These are phyloP conservation scores for Neolentinus lepideus DNA, from an alignment of 1,284 basidiomycete genomes.

Conservation along the genomic window DNA sequence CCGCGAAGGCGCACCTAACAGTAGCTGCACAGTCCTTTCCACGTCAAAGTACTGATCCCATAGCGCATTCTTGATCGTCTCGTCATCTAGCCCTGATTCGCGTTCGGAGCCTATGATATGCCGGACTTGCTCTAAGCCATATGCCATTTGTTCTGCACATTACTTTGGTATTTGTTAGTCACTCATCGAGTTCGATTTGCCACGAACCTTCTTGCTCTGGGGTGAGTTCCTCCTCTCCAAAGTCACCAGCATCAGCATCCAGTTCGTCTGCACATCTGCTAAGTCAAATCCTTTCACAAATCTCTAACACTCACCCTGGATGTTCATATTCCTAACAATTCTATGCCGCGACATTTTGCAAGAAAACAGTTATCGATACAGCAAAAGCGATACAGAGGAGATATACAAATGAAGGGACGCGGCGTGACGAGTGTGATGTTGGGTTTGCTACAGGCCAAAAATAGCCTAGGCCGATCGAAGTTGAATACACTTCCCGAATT, in stretches of 20 bases:
- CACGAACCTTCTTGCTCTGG: constrained; percentile 57
- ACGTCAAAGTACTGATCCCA: constrained; percentile 92
- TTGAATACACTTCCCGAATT: not conserved
- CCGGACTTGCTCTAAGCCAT: constrained; percentile 63
- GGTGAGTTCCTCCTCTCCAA: constrained; percentile 65
- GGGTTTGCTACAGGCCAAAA: not conserved
- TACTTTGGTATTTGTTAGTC: not conserved
- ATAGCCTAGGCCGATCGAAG: constrained; percentile 1
- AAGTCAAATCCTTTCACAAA: not conserved
- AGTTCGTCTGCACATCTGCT: constrained; percentile 51
- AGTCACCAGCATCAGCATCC: constrained; percentile 68
- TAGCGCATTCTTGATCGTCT: constrained; percentile 71
- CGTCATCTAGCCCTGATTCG: constrained; percentile 63
- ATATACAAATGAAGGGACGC: constrained; percentile 2
- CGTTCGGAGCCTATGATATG: constrained; percentile 61
- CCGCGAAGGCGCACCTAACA: constrained; percentile 46
- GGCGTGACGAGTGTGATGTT: not conserved
- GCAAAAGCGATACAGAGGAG: constrained; percentile 8
- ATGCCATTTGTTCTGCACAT: constrained; percentile 63
- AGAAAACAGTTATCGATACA: constrained; percentile 7
- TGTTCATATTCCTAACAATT: constrained; percentile 82
- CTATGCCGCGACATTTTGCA: constrained; percentile 81
- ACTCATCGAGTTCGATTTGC: not conserved
- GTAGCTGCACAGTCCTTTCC: constrained; percentile 68
- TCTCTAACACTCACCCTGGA: constrained; percentile 53